phyloP scores from a whole-genome alignment of 805 yeast genomes.

The Yarrowia sp. region DNA sequence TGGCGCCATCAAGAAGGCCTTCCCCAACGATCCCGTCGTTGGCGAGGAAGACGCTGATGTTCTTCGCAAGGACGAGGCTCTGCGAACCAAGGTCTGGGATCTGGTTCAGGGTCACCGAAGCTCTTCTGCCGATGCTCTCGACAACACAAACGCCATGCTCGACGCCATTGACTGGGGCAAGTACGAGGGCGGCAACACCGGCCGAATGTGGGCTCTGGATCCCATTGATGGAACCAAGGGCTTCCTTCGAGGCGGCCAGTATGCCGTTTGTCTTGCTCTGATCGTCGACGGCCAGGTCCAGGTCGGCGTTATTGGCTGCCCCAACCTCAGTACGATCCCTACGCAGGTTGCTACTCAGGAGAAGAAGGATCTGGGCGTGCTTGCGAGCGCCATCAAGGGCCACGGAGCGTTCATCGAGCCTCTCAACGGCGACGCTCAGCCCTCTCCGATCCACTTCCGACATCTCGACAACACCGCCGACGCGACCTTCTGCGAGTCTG shows the following conservation, averaged over 20 bases:
- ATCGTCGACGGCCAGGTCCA: conserved; percentile 81
- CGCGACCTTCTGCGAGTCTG: conserved; percentile 83
- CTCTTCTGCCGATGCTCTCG: conserved; percentile 41
- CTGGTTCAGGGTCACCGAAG: conserved; percentile 45
- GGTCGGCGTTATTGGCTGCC: conserved; percentile 95
- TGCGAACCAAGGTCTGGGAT: conserved; percentile 56
- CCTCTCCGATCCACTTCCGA: conserved; percentile 51
- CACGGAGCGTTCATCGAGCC: conserved; percentile 63
- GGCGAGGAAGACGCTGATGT: conserved; percentile 90
- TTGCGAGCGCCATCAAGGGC: conserved; percentile 67
- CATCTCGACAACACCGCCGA: conserved; percentile 46
- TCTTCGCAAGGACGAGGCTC: conserved; percentile 51
- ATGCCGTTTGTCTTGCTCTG: conserved; percentile 90
- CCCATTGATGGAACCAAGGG: conserved; percentile 99
- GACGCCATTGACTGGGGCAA: conserved; percentile 75
- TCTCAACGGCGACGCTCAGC: conserved; percentile 39
- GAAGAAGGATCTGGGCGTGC: conserved; percentile 54
- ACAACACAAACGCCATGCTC: conserved; percentile 50
- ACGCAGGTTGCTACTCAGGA: conserved; percentile 28
- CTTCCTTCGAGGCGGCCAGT: conserved; percentile 91
- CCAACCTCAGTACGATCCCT: conserved; percentile 67
- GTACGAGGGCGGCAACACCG: conserved; percentile 71
- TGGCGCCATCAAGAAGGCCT: conserved; percentile 71
- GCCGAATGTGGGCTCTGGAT: conserved; percentile 95
- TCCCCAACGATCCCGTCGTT: conserved; percentile 82